Base-by-base conservation (phyloP, 208 protist species). In the Angomonas ambiguus region DNA sequence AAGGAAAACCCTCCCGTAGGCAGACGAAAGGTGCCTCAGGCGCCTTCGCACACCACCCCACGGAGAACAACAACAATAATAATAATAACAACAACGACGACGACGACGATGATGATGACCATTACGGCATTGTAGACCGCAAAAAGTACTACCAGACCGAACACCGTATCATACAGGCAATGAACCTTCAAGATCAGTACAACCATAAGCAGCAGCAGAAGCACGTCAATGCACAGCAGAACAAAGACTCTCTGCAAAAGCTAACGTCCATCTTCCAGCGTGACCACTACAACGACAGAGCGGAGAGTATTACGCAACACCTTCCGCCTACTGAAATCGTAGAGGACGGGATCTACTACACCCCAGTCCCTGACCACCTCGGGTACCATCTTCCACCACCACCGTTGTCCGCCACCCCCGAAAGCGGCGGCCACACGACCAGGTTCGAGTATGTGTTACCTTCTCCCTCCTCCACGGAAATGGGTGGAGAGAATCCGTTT, bases 371-470 rank as follows among this genome's bases (percentile, higher is more conserved):
- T 0, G 76, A 82, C 41, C 65, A 10, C 20, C 51, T 77, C 32
- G 68, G 76, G 41, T 82, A 78, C 58, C 71, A 82, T 56, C 33
- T 67, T 13, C 64, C 66, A 4, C 51, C 65, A 5, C 34, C 11
- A 0, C 4, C 28, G 31, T 57, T 57, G 3, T 45, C 59, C 25
- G 51, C 3, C 16, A n/a, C 35, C 28, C n/a, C 55, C 13, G 33
- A 11, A 11, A 11, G 13, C 13, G 13, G 38, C 38, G 13, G 38
- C 13, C 38, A 18, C 38, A 48, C 38, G 38, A 18, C 38, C 38
- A n/a, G n/a, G n/a, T n/a, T n/a, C n/a, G n/a, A n/a, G n/a, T n/a
- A n/a, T n/a, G n/a, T n/a, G n/a, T n/a, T n/a, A n/a, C n/a, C n/a
- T n/a, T n/a, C n/a, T n/a, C n/a, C n/a, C n/a, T n/a, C n/a, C n/a